These are phyloP conservation scores for Fusarium sp. DNA, from an alignment of 2,329 filamentous ascomycete genomes.

Conservation along the genomic window DNA sequence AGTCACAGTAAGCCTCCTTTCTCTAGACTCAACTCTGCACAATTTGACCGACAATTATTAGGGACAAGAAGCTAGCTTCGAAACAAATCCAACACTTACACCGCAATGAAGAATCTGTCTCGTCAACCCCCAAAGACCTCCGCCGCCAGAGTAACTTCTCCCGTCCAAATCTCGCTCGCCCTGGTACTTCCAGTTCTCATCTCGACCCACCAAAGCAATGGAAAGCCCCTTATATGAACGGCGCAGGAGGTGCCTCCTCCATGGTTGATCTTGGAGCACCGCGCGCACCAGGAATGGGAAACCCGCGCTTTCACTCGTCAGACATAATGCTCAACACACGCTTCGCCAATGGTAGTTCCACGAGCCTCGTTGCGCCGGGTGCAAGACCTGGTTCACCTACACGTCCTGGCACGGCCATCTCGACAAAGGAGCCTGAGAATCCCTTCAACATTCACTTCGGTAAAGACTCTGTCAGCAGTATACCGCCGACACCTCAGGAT, in stretches of 20 bases:
- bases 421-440: slow-evolving; percentile 54
- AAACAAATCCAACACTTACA: slow-evolving; percentile 28
- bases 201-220: slow-evolving; percentile 39
- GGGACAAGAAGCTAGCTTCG: slow-evolving; percentile 35
- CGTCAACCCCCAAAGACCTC: slow-evolving; percentile 14
- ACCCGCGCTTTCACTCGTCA: slow-evolving; percentile 47
- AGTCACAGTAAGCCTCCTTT: slow-evolving; percentile 54
- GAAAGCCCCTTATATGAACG: slow-evolving; percentile 48
- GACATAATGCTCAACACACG: slow-evolving; percentile 52
- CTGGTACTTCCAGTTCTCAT: slow-evolving; percentile 53
- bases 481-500: slow-evolving; percentile 38
- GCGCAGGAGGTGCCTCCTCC: slow-evolving; percentile 53
- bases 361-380: slow-evolving; percentile 47
- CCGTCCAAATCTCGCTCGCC: slow-evolving; percentile 50
- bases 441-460: slow-evolving; percentile 59
- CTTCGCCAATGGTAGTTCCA: slow-evolving; percentile 49
- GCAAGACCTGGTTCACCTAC: slow-evolving; percentile 42
- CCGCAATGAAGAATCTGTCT: slow-evolving; percentile 2
- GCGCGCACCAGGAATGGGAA: slow-evolving; percentile 40
- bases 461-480: slow-evolving; percentile 42
- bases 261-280: slow-evolving; percentile 55
- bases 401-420: slow-evolving; percentile 48
- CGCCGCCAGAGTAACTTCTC: slow-evolving; percentile 51
- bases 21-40: neutral
- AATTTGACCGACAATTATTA: neutral